Conservation (phyloP, 345 rosid species). For the Populus tremula region DNA sequence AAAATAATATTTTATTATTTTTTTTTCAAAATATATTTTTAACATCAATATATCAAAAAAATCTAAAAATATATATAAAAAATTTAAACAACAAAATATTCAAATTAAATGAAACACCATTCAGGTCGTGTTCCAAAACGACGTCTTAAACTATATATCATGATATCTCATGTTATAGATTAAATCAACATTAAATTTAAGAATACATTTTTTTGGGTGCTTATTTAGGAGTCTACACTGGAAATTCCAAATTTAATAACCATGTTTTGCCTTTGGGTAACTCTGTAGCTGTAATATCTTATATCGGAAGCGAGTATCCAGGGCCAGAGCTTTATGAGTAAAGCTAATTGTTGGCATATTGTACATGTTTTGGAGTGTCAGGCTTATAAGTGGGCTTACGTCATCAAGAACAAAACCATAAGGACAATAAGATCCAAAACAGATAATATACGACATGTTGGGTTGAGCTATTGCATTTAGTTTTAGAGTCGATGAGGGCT, state of each 20-base stretch:
- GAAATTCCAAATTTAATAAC: not conserved
- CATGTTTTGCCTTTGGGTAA: not conserved
- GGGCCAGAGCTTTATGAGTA: fast-evolving
- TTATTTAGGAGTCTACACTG: no score
- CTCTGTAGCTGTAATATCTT: not conserved
- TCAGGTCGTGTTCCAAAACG: no score
- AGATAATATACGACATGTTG: fast-evolving
- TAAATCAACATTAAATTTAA: not conserved
- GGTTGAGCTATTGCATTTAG: fast-evolving
- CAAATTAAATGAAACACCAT: no score
- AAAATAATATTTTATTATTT: no score
- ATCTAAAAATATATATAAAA: no score
- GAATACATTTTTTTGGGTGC: not conserved
- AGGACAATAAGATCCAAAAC: fast-evolving
- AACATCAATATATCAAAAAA: no score
- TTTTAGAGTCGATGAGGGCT: fast-evolving
- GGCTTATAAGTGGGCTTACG: fast-evolving
- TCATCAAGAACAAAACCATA: fast-evolving
- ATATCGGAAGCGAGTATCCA: fast-evolving
- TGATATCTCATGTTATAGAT: not conserved
- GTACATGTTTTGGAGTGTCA: fast-evolving
- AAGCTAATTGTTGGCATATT: no score
- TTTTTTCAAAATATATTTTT: no score
- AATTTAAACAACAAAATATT: no score
- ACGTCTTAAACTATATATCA: no score